These are phyloP conservation scores for Chrysosporium keratinophilum DNA, from an alignment of 2,329 filamentous ascomycete species.

Conservation along the genomic window DNA sequence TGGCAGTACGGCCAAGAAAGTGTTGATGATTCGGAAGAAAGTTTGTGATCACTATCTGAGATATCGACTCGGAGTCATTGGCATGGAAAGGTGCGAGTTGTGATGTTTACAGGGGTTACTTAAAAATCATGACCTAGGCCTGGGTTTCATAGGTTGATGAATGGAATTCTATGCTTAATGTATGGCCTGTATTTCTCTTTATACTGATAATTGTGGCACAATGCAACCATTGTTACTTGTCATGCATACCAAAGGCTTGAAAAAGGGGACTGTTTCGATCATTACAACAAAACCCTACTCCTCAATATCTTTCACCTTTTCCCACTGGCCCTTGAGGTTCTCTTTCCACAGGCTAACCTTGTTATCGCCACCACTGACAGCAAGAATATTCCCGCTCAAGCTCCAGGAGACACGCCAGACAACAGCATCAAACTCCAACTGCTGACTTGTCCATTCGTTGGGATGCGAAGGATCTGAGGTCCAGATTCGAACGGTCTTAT, in stretches of 20 bases:
- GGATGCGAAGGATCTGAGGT: slow-evolving; percentile 60
- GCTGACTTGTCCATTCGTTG: slow-evolving; percentile 73
- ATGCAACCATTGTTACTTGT: no score
- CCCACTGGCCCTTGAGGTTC: slow-evolving; percentile 92
- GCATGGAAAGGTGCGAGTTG: no score
- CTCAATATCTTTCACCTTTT: slow-evolving; percentile 92
- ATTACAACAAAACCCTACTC: slow-evolving; percentile 46
- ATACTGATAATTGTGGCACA: no score
- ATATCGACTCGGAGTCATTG: neutral
- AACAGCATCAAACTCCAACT: slow-evolving; percentile 75
- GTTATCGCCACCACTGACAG: slow-evolving; percentile 89
- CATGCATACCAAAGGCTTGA: neutral
- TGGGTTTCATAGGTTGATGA: no score
- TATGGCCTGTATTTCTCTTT: no score
- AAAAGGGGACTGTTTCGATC: neutral
- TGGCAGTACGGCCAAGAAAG: slow-evolving; percentile 18
- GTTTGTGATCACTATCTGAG: no score
- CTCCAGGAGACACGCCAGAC: slow-evolving; percentile 98
- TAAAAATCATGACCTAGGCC: no score
- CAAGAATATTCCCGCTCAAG: slow-evolving; percentile 88
- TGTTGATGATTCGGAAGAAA: no score
- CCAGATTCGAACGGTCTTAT: slow-evolving; percentile 97
- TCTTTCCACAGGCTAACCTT: slow-evolving; percentile 98
- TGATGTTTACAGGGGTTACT: no score
- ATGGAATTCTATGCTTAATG: no score